Conservation (phyloP, 2,329 filamentous ascomycete genomes). For the Colletotrichum sp. region DNA sequence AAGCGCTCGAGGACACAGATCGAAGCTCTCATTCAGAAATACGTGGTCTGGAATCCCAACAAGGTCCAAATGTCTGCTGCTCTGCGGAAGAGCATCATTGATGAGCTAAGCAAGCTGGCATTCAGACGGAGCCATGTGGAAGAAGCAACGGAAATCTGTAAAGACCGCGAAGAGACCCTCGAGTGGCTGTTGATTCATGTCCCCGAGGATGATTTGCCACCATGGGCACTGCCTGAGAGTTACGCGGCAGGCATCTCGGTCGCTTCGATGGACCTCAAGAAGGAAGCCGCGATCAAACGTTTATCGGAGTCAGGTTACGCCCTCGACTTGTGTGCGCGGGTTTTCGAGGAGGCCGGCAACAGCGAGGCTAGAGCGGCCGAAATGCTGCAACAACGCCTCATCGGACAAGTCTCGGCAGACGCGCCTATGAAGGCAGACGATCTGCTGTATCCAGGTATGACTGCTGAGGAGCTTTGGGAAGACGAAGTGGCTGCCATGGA, state of each 20-base stretch:
- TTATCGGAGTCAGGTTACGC: constrained; percentile 86
- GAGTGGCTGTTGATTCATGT: constrained; percentile 98
- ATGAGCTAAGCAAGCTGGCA: constrained; percentile 77
- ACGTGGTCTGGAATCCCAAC: constrained; percentile 88
- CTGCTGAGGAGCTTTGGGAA: constrained; percentile 73
- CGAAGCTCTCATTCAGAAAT: constrained; percentile 78
- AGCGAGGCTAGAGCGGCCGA: constrained; percentile 82
- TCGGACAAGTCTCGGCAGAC: constrained; percentile 10
- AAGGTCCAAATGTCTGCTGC: constrained; percentile 66
- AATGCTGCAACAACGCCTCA: constrained; percentile 66
- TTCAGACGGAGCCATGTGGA: constrained; percentile 90
- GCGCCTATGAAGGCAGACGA: constrained; percentile 18
- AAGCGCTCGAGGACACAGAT: constrained; percentile 78
- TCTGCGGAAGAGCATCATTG: constrained; percentile 66
- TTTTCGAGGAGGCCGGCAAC: constrained; percentile 71
- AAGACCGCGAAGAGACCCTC: constrained; percentile 88
- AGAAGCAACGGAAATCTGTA: constrained; percentile 86
- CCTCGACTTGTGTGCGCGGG: constrained; percentile 79
- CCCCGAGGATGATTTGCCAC: constrained; percentile 93
- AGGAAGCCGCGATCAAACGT: constrained; percentile 82
- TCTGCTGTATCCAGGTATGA: constrained; percentile 26
- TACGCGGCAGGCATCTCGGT: constrained; percentile 92
- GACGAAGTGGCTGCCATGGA: constrained; percentile 86
- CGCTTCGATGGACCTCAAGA: constrained; percentile 79
- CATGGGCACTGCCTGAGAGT: constrained; percentile 88